These are phyloP conservation scores for Phlebiopsis gigantea DNA, from an alignment of 768 basidiomycete species.

Conservation along the genomic window DNA sequence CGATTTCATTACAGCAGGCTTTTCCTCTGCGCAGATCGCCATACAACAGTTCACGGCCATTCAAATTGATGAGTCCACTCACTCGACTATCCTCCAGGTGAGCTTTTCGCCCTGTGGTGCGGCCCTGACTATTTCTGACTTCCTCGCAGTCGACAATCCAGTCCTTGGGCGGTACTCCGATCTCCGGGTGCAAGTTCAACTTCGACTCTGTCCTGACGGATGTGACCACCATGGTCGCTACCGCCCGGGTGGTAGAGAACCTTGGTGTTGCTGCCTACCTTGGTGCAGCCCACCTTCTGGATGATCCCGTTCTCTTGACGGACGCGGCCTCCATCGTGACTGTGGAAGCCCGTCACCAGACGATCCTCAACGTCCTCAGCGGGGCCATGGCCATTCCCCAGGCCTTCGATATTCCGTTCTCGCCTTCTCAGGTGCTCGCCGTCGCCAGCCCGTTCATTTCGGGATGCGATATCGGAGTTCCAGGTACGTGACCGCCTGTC, in stretches of 20 bases:
- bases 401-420: constrained; percentile 71
- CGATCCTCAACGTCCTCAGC: constrained; percentile 66
- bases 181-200: constrained; percentile 61
- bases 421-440: constrained; percentile 65
- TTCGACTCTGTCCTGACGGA: constrained; percentile 58
- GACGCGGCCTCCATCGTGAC: constrained; percentile 73
- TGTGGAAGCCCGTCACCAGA: constrained; percentile 80
- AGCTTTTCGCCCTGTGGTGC: constrained; percentile 2
- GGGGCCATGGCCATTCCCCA: constrained; percentile 56
- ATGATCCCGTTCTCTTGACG: constrained; percentile 53
- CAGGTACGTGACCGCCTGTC: constrained; percentile 35
- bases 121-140: neutral
- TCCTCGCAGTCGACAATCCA: constrained; percentile 38
- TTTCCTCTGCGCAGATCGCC: constrained; percentile 46
- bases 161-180: constrained; percentile 47
- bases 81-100: constrained; percentile 51
- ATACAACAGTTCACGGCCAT: constrained; percentile 59
- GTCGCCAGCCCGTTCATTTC: constrained; percentile 64
- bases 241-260: constrained; percentile 71
- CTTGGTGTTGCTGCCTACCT: constrained; percentile 76
- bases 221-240: constrained; percentile 63
- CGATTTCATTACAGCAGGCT: constrained; percentile 66
- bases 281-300: constrained; percentile 61
- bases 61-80: constrained; percentile 55
- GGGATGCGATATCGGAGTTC: constrained; percentile 59